Evolutionary conservation across 371 early-diverging fungal genomes (phyloP).

Genomic region (Lichtheimia corymbifera): DNA sequence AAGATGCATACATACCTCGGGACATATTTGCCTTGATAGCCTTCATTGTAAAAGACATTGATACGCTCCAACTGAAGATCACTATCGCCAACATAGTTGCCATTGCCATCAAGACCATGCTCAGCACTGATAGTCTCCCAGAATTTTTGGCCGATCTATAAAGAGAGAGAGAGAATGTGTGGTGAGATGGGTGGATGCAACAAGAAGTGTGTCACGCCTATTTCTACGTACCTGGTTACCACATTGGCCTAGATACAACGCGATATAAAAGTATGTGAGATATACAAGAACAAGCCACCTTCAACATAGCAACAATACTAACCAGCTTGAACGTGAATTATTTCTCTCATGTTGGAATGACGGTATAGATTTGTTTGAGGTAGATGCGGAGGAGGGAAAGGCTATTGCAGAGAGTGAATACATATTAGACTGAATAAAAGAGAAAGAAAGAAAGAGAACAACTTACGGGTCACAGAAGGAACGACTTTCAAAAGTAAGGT

Average conservation of each 20-base stretch:
- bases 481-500: too few relatives aligned
- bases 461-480: too few relatives aligned
- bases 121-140: slow-evolving; percentile 92
- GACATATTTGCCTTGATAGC: slow-evolving; percentile 76
- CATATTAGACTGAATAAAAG: too few relatives aligned
- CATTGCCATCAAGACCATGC: slow-evolving; percentile 81
- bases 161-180: too few relatives aligned
- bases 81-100: slow-evolving; percentile 76
- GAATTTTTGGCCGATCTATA: slow-evolving; percentile 80
- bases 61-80: slow-evolving; percentile 95
- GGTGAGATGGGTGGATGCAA: too few relatives aligned
- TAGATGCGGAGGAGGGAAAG: too few relatives aligned
- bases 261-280: background rate
- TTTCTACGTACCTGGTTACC: slow-evolving; percentile 69
- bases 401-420: too few relatives aligned
- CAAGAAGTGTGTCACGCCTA: too few relatives aligned
- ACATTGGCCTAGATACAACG: slow-evolving; percentile 68
- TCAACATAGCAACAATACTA: background rate
- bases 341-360: slow-evolving; percentile 87
- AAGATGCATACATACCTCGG: slow-evolving; percentile 50
- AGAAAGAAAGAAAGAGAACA: too few relatives aligned
- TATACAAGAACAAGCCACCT: background rate
- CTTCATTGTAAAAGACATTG: slow-evolving; percentile 98
- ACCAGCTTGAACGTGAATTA: slow-evolving; percentile 94
- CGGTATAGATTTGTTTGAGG: too few relatives aligned